Percentiles rank a stretch among this genome's conserved stretches.
These are phyloP conservation scores for Holtermanniella nyarrowii DNA, from an alignment of 768 basidiomycete species.

Conservation along the genomic window DNA sequence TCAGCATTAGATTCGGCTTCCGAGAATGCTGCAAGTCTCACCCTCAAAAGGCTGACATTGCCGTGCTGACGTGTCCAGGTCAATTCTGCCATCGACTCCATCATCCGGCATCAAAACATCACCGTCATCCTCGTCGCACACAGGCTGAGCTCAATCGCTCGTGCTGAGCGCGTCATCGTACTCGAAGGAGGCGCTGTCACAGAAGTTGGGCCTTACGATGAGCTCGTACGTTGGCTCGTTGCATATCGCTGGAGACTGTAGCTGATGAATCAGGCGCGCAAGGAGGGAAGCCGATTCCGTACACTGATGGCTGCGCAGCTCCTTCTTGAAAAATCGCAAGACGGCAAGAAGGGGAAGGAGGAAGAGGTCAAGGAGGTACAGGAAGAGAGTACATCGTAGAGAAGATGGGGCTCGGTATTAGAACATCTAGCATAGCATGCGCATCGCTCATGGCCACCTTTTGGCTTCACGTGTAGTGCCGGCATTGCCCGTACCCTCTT, in stretches of 20 bases:
- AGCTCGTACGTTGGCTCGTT: conserved; percentile 49
- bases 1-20: conserved; percentile 73
- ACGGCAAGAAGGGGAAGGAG: conserved; percentile 1
- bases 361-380: background rate
- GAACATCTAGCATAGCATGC: no score
- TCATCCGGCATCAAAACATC: conserved; percentile 64
- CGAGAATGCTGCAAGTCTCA: conserved; percentile 49
- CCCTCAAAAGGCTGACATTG: background rate
- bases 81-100: conserved; percentile 83
- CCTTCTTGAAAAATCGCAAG: conserved; percentile 28
- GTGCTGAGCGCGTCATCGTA: conserved; percentile 81
- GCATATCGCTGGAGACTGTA: background rate
- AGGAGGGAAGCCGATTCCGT: conserved; percentile 67
- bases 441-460: no score
- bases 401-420: no score
- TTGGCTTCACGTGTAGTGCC: no score
- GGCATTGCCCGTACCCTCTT: no score
- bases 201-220: conserved; percentile 70
- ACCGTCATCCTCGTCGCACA: conserved; percentile 87
- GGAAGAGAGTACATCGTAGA: no score
- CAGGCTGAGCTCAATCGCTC: conserved; percentile 75
- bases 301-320: conserved; percentile 83
- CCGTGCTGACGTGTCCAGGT: conserved; percentile 45
- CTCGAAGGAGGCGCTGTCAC: conserved; percentile 76
- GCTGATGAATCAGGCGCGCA: conserved; percentile 48